A percentile compares a stretch with the other conserved stretches of the same genome.
phyloP scores from a whole-genome alignment of 371 early-diverging fungal species.

The Haplosporangium sp. region DNA sequence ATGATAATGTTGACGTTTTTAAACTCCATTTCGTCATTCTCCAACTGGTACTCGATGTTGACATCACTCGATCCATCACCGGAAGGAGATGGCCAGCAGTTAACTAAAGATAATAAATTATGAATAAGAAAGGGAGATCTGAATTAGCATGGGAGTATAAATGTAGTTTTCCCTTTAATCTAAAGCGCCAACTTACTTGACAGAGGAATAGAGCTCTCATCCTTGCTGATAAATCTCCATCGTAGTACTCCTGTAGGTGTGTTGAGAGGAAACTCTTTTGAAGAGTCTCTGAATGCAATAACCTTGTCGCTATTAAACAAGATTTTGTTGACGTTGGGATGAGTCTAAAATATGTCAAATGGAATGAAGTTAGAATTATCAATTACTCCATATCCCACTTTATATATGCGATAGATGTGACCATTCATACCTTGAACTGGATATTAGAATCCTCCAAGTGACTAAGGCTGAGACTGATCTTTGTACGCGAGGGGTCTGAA shows the following conservation, averaged over 20 bases:
- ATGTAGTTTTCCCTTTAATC: not conserved
- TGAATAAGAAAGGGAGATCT: not conserved
- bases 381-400: not conserved
- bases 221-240: constrained; percentile 86
- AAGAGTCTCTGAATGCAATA: constrained; percentile 85
- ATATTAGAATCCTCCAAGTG: constrained; percentile 69
- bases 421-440: constrained; percentile 67
- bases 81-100: constrained; percentile 96
- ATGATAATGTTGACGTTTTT: constrained; percentile 89
- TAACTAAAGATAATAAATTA: constrained; percentile 67
- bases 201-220: constrained; percentile 87
- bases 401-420: not conserved
- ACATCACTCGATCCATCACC: constrained; percentile 91
- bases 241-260: constrained; percentile 89
- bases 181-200: constrained; percentile 69
- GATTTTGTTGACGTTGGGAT: constrained; percentile 96
- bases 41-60: constrained; percentile 95
- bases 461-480: constrained; percentile 67
- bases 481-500: constrained; percentile 71
- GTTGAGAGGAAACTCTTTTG: constrained; percentile 87
- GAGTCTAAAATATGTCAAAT: constrained; percentile 65
- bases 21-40: constrained; percentile 76
- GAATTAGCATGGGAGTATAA: not conserved
- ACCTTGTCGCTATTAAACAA: constrained; percentile 76
- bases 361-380: not conserved